Evolutionary conservation across 1,284 basidiomycete species (phyloP).

Genomic region (Trametes polyzona): DNA sequence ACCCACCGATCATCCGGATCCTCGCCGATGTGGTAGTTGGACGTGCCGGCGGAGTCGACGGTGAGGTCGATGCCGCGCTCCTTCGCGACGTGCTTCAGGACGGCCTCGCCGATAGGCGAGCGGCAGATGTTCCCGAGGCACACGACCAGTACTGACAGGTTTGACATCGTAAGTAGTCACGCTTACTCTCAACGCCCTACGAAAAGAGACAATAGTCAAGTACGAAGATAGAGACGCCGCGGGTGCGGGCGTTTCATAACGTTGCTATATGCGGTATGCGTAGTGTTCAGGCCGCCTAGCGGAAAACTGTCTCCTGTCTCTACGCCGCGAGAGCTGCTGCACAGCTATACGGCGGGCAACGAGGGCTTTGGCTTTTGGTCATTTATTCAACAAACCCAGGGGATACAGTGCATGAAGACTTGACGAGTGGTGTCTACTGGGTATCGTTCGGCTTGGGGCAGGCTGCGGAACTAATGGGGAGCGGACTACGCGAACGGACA

Average conservation of each 20-base stretch:
- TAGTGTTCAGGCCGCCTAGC: too few relatives aligned
- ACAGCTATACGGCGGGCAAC: too few relatives aligned
- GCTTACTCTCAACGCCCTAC: too few relatives aligned
- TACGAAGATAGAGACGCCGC: neutral
- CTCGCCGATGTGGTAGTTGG: slow-evolving; percentile 72
- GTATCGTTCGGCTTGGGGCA: slow-evolving; percentile 11
- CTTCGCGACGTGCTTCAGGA: slow-evolving; percentile 62
- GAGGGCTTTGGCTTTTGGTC: neutral
- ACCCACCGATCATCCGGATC: slow-evolving; percentile 72
- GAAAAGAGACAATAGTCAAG: too few relatives aligned
- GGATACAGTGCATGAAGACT: slow-evolving; percentile 6
- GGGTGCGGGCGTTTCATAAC: neutral
- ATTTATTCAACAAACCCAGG: neutral
- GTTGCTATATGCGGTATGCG: slow-evolving; percentile 7
- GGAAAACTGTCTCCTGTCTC: too few relatives aligned
- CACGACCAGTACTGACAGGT: slow-evolving; percentile 62
- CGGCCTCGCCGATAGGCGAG: slow-evolving; percentile 82
- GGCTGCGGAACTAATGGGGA: neutral
- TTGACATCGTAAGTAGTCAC: neutral
- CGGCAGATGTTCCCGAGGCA: slow-evolving; percentile 82
- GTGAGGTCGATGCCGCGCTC: slow-evolving; percentile 64
- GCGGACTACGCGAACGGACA: neutral
- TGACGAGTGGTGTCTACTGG: slow-evolving; percentile 1
- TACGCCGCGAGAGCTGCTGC: too few relatives aligned
- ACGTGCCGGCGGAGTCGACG: slow-evolving; percentile 77